Percentiles rank a stretch among this genome's conserved stretches.
These are phyloP conservation scores for Dipteronia dyeriana DNA, from an alignment of 345 rosid genomes.

Conservation along the genomic window DNA sequence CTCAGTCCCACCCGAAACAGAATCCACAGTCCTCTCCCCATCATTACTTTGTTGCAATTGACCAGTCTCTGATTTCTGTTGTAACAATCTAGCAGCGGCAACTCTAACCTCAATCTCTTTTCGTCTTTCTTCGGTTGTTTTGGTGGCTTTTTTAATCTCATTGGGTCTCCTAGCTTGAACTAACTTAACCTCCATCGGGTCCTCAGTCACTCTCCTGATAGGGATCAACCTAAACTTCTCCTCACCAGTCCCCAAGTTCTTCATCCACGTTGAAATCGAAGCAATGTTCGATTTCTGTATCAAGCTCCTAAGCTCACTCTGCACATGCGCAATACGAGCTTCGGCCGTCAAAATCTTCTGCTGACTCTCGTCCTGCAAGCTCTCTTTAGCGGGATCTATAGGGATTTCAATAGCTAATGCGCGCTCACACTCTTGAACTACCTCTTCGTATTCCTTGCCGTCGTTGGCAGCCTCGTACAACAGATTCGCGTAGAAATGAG, in stretches of 20 bases:
- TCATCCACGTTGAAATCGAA: slow-evolving; percentile 84
- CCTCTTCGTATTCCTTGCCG: slow-evolving; percentile 82
- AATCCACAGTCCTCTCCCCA: slow-evolving; percentile 44
- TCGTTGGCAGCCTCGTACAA: slow-evolving; percentile 81
- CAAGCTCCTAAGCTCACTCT: slow-evolving; percentile 68
- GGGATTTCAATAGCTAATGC: slow-evolving; percentile 77
- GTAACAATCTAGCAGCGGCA: slow-evolving; percentile 83
- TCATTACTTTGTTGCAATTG: slow-evolving; percentile 22
- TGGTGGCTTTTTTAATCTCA: slow-evolving; percentile 90
- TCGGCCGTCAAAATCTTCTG: slow-evolving; percentile 68
- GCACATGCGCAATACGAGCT: slow-evolving; percentile 77
- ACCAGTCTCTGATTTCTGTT: slow-evolving; percentile 70
- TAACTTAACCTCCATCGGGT: slow-evolving; percentile 83
- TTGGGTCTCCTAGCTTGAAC: slow-evolving; percentile 78
- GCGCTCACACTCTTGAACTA: slow-evolving; percentile 76
- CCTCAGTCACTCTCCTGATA: slow-evolving; percentile 69
- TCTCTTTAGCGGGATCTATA: slow-evolving; percentile 87
- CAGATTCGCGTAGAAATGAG: slow-evolving; percentile 83
- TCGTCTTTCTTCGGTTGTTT: slow-evolving; percentile 88
- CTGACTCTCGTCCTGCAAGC: slow-evolving; percentile 82
- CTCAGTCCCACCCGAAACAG: slow-evolving; percentile 39
- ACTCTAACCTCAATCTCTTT: slow-evolving; percentile 97
- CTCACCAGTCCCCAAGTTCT: slow-evolving; percentile 76
- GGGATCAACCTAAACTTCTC: slow-evolving; percentile 79
- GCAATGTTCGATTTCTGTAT: slow-evolving; percentile 73